Evolutionary conservation across 176 grass and related monocot genomes (phyloP).

Genomic region (Hyparrhenia diplandra): DNA sequence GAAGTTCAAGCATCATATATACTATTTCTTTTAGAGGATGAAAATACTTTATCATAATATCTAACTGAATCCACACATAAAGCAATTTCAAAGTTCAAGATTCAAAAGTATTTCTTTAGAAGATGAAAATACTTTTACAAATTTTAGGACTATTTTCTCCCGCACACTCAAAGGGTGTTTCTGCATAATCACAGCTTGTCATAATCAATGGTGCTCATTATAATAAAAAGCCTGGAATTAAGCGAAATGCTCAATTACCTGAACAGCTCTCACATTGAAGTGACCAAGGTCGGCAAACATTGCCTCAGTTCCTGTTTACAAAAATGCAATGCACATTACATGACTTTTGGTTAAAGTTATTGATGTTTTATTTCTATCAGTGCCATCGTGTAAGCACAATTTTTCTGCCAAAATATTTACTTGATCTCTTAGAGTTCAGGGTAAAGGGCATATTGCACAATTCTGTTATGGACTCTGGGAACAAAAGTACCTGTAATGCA

Average conservation of each 20-base stretch:
- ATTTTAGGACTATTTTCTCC: neutral
- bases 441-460: neutral
- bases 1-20: too few relatives aligned
- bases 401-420: neutral
- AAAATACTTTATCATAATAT: too few relatives aligned
- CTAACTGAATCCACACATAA: neutral
- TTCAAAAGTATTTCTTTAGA: neutral
- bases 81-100: neutral
- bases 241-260: constrained; percentile 34
- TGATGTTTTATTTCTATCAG: neutral
- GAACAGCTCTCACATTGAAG: constrained; percentile 67
- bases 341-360: neutral
- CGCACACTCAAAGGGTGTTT: neutral
- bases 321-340: neutral
- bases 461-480: neutral
- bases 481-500: constrained; percentile 65
- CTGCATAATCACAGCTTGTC: neutral
- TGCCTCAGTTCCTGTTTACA: constrained; percentile 64
- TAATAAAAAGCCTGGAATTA: neutral
- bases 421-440: neutral
- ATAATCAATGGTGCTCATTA: neutral
- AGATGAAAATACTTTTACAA: neutral
- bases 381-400: neutral
- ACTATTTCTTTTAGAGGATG: too few relatives aligned
- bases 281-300: constrained; percentile 85